phyloP scores from a whole-genome alignment of 805 yeast species.

The Isabelozyma pseudorhagii region DNA sequence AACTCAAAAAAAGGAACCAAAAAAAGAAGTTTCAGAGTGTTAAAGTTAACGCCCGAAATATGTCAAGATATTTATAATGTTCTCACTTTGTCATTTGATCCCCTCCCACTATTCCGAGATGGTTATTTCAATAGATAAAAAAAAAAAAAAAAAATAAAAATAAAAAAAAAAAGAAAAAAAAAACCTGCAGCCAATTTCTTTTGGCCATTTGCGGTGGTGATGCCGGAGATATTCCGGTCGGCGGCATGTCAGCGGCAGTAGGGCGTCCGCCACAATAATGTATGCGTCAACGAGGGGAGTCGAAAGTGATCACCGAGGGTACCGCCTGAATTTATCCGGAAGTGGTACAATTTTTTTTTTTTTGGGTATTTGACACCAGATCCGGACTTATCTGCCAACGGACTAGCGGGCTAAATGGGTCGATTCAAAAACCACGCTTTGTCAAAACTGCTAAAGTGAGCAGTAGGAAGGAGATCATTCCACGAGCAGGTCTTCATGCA shows the following conservation, averaged over 20 bases:
- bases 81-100: not conserved
- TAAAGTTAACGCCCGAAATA: not conserved
- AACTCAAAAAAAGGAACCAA: not conserved
- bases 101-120: not conserved
- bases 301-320: not conserved
- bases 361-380: too few species aligned
- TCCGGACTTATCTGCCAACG: not conserved
- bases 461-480: too few species aligned
- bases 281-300: not conserved
- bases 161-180: too few species aligned
- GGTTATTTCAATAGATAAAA: not conserved
- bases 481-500: not conserved
- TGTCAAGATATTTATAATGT: not conserved
- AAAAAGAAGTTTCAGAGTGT: not conserved
- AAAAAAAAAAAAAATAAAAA: too few species aligned
- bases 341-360: not conserved
- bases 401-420: not conserved
- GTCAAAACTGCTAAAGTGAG: too few species aligned
- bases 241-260: not conserved
- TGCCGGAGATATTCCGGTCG: not conserved
- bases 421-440: too few species aligned
- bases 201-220: not conserved
- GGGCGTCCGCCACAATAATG: not conserved
- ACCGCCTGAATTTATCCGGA: not conserved
- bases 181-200: not conserved